A percentile compares a stretch with the other conserved stretches of the same genome.
phyloP scores from a whole-genome alignment of 768 basidiomycete genomes.

The Boletellus ananas region DNA sequence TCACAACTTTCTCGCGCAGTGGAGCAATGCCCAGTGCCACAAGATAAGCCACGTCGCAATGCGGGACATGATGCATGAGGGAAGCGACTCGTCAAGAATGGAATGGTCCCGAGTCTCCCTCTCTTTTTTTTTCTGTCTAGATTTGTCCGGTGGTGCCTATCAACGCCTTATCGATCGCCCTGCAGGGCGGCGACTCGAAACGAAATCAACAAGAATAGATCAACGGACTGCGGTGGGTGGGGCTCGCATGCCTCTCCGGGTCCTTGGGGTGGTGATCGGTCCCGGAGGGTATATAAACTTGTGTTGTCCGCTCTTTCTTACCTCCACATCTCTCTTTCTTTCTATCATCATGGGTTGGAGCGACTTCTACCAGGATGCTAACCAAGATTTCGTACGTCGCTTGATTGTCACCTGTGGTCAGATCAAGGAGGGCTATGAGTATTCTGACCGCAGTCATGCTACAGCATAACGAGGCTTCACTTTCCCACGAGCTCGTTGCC shows the following conservation, averaged over 20 bases:
- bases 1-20: neutral
- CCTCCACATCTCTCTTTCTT: neutral
- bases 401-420: neutral
- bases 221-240: neutral
- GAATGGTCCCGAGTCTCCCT: neutral
- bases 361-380: neutral
- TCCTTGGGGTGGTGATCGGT: slow-evolving; percentile 9
- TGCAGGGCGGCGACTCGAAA: slow-evolving; percentile 9
- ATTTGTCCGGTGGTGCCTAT: slow-evolving; percentile 14
- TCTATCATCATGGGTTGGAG: slow-evolving; percentile 9
- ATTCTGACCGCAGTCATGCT: neutral
- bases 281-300: slow-evolving; percentile 20
- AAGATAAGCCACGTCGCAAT: neutral
- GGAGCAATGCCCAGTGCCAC: neutral
- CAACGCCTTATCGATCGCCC: slow-evolving; percentile 17
- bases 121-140: neutral
- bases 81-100: neutral
- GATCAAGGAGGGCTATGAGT: neutral
- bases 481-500: slow-evolving; percentile 19
- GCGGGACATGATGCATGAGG: neutral
- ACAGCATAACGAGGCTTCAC: slow-evolving; percentile 12
- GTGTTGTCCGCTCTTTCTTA: neutral
- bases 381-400: slow-evolving; percentile 5
- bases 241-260: slow-evolving; percentile 9
- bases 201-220: slow-evolving; percentile 12